A percentile compares a stretch with the other conserved stretches of the same genome.
Evolutionary conservation across 148 eudicot genomes (phyloP).

Genomic region (Rhododendron williamsianum): DNA sequence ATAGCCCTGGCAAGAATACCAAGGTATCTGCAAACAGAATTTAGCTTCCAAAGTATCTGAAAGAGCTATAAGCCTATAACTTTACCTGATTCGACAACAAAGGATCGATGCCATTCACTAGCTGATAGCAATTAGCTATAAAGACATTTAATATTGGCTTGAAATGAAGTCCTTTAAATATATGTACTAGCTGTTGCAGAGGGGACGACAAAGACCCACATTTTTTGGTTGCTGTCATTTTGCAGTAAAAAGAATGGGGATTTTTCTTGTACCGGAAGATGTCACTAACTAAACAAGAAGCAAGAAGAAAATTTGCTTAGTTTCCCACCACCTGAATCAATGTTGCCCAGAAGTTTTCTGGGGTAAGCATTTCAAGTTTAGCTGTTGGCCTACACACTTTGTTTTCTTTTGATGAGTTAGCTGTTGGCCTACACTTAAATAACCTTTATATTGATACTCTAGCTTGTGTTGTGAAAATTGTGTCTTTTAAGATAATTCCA

Average conservation of each 20-base stretch:
- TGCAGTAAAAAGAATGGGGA: neutral
- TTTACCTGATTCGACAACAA: neutral
- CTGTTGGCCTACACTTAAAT: neutral
- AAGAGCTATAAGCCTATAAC: neutral
- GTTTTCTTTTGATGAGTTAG: neutral
- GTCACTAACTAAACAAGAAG: neutral
- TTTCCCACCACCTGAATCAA: neutral
- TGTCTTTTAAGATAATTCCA: neutral
- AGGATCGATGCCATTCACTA: neutral
- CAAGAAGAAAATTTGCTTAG: neutral
- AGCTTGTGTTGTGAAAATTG: neutral
- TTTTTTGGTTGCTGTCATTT: neutral
- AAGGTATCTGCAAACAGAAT: neutral
- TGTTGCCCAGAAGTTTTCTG: neutral
- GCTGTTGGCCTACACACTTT: neutral
- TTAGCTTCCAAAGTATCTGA: slow-evolving; percentile 1
- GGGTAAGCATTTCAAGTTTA: neutral
- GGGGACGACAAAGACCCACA: neutral
- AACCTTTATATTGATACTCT: neutral
- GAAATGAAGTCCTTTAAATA: neutral
- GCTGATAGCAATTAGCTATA: neutral
- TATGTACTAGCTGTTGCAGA: slow-evolving; percentile 1
- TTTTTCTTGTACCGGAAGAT: slow-evolving; percentile 6
- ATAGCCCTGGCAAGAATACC: neutral
- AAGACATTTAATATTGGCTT: neutral